These are phyloP conservation scores for Limonium bicolor DNA, from an alignment of 148 eudicot species.

Conservation along the genomic window DNA sequence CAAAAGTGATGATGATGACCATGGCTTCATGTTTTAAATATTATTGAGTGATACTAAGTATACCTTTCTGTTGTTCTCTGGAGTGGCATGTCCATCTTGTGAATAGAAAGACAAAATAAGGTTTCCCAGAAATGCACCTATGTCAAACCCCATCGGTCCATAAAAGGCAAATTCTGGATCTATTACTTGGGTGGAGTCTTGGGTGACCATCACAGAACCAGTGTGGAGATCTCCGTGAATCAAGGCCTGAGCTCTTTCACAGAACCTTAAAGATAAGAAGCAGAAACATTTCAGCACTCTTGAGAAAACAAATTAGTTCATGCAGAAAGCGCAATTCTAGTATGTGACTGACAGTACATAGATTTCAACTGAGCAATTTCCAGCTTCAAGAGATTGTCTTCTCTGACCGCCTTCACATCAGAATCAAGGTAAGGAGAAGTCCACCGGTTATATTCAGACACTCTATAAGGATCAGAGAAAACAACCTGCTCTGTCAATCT, in stretches of 20 bases:
- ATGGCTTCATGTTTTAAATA: too few relatives aligned
- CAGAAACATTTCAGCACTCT: too few relatives aligned
- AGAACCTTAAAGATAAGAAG: conserved; percentile 41
- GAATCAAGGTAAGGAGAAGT: conserved; percentile 84
- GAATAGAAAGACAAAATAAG: conserved; percentile 72
- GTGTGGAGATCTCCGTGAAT: conserved; percentile 95
- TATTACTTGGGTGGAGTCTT: conserved; percentile 79
- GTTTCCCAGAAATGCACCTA: conserved; percentile 89
- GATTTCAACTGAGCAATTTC: conserved; percentile 86
- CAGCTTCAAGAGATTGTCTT: conserved; percentile 60
- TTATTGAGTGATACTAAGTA: too few relatives aligned
- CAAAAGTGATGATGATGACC: too few relatives aligned
- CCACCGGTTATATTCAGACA: conserved; percentile 64
- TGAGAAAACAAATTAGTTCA: too few relatives aligned
- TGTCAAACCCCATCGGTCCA: conserved; percentile 92
- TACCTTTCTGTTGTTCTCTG: conserved; percentile 55
- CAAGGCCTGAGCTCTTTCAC: conserved; percentile 89
- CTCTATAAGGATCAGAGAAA: conserved; percentile 90
- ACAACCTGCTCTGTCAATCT: conserved; percentile 86
- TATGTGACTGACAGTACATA: too few relatives aligned
- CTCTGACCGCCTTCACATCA: conserved; percentile 80
- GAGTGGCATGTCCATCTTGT: conserved; percentile 73
- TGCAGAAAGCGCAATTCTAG: too few relatives aligned
- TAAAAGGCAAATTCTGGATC: conserved; percentile 90
- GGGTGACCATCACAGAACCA: conserved; percentile 85